phyloP scores from a whole-genome alignment of 1,139 yeast species.

The Hyphopichia buzzinii region DNA sequence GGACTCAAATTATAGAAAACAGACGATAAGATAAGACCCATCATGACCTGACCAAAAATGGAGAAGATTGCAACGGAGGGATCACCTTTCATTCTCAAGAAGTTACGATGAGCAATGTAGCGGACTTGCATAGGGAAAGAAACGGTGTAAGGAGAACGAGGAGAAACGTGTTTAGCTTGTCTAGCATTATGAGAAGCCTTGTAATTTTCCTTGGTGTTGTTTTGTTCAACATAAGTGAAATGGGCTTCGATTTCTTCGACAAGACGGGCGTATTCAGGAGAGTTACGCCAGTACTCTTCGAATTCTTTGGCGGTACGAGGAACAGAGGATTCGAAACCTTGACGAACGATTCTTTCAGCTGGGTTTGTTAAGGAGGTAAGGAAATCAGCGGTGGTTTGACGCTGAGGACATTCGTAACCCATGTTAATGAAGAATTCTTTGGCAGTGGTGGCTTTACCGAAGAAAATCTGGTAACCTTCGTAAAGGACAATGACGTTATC shows the following conservation, averaged over 20 bases:
- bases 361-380: conserved; percentile 63
- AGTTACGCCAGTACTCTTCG: conserved; percentile 61
- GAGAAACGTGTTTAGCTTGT: conserved; percentile 54
- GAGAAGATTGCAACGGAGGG: conserved; percentile 60
- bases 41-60: conserved; percentile 61
- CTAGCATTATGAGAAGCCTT: conserved; percentile 54
- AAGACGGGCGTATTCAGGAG: conserved; percentile 46
- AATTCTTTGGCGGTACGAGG: conserved; percentile 73
- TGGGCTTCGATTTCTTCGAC: conserved; percentile 32
- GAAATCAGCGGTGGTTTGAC: conserved; percentile 83
- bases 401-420: conserved; percentile 61
- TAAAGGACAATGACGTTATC: conserved; percentile 73
- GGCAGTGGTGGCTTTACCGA: conserved; percentile 61
- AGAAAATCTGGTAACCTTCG: conserved; percentile 76
- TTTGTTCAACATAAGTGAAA: conserved; percentile 15
- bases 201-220: conserved; percentile 25
- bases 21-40: conserved; percentile 73
- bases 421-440: conserved; percentile 46
- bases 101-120: conserved; percentile 59
- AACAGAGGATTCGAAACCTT: conserved; percentile 57
- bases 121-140: conserved; percentile 64
- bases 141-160: conserved; percentile 62
- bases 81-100: conserved; percentile 64
- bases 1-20: conserved; percentile 62
- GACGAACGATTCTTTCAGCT: conserved; percentile 40